These are phyloP conservation scores for Lithohypha guttulata DNA, from an alignment of 2,329 filamentous ascomycete genomes.

Conservation along the genomic window DNA sequence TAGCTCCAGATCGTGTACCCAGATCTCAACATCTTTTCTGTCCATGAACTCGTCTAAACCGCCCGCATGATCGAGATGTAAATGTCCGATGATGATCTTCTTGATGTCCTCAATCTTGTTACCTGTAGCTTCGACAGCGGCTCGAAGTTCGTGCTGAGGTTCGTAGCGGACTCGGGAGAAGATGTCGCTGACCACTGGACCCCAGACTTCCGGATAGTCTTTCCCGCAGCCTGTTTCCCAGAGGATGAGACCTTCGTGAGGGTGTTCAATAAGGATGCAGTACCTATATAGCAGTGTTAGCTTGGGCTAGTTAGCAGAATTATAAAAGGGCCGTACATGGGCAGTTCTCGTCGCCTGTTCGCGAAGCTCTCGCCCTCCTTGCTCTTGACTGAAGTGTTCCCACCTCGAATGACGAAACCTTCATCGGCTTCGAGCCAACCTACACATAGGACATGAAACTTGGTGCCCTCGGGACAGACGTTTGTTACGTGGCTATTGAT, in stretches of 20 bases:
- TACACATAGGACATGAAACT: conserved; percentile 19
- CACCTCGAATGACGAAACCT: conserved; percentile 18
- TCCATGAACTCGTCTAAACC: conserved; percentile 20
- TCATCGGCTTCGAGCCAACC: conserved; percentile 21
- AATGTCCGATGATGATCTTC: conserved; percentile 22
- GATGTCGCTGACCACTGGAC: conserved; percentile 16
- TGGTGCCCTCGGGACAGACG: conserved; percentile 21
- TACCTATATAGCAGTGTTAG: conserved; percentile 1
- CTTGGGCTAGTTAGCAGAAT: neutral
- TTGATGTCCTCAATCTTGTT: conserved; percentile 22
- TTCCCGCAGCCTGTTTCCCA: conserved; percentile 22
- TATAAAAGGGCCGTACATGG: conserved; percentile 51
- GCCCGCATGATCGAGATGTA: conserved; percentile 21
- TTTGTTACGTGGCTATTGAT: conserved; percentile 19
- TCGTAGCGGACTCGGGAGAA: conserved; percentile 19
- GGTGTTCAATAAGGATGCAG: conserved; percentile 20
- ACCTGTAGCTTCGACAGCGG: conserved; percentile 20
- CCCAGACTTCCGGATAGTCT: conserved; percentile 21
- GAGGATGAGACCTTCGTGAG: conserved; percentile 21
- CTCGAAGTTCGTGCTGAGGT: conserved; percentile 18
- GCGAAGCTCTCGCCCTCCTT: conserved; percentile 31
- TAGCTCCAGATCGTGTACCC: conserved; percentile 20
- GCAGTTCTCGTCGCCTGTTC: conserved; percentile 70
- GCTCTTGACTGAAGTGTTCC: conserved; percentile 18
- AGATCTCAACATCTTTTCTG: conserved; percentile 18